Evolutionary conservation across 192 early-diverging fungal species (phyloP).

Genomic region (Backusella tarrabulga): DNA sequence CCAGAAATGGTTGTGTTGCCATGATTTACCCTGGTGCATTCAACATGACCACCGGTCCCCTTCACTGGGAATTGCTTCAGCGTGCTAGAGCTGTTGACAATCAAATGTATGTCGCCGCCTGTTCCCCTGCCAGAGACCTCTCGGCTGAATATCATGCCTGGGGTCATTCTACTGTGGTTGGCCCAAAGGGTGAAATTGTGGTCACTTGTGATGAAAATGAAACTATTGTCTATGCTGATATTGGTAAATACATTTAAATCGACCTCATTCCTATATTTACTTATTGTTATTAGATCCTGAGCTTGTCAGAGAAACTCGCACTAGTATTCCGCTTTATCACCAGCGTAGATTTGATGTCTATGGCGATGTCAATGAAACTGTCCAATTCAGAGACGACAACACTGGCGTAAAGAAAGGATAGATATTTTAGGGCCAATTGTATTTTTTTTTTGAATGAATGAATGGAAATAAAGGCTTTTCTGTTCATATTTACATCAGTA

Average conservation of each 20-base stretch:
- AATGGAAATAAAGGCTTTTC: background rate
- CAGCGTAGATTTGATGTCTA: conserved; percentile 95
- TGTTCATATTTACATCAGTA: background rate
- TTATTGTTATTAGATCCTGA: conserved; percentile 47
- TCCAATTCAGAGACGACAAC: conserved; percentile 15
- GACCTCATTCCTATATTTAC: background rate
- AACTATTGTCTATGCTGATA: conserved; percentile 78
- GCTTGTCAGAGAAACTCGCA: conserved; percentile 60
- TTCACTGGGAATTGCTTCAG: conserved; percentile 93
- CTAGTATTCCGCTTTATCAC: conserved; percentile 68
- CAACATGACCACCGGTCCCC: conserved; percentile 92
- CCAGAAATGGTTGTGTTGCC: conserved; percentile 78
- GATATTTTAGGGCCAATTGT: background rate
- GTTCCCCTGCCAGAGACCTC: conserved; percentile 89
- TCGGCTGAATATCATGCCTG: conserved; percentile 81
- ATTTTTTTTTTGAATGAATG: background rate
- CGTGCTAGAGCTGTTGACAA: conserved; percentile 88
- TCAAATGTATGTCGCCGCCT: conserved; percentile 92
- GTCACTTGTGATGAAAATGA: conserved; percentile 76
- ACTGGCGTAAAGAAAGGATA: conserved; percentile 19
- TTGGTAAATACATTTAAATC: conserved; percentile 40
- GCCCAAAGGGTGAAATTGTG: conserved; percentile 74
- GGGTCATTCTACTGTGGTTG: conserved; percentile 91
- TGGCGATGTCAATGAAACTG: conserved; percentile 57
- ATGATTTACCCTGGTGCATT: conserved; percentile 99